Conservation (phyloP, 495 filamentous ascomycete genomes). For the Neurospora cerealis region DNA sequence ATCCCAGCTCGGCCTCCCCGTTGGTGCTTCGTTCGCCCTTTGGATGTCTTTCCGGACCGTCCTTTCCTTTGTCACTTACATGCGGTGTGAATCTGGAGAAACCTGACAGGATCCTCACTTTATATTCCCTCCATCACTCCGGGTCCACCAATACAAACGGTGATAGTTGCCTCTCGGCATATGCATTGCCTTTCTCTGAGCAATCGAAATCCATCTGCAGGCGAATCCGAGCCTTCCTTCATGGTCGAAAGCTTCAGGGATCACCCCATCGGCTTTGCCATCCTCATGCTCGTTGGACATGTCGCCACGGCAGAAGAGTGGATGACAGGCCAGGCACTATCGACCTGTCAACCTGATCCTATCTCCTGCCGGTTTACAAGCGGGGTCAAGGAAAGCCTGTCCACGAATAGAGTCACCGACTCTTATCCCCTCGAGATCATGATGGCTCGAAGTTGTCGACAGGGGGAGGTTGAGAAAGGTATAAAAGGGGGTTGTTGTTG, state of each 20-base stretch:
- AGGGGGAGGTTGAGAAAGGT: slow-evolving; percentile 33
- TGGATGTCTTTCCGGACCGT: slow-evolving; percentile 6
- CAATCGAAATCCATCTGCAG: slow-evolving; percentile 31
- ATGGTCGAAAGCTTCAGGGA: slow-evolving; percentile 24
- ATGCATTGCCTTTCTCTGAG: slow-evolving; percentile 35
- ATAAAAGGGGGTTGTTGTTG: slow-evolving; percentile 51
- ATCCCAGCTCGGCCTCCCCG: slow-evolving; percentile 6
- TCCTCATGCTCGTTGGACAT: slow-evolving; percentile 28
- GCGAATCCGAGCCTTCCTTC: slow-evolving; percentile 28
- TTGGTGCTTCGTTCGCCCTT: slow-evolving; percentile 12
- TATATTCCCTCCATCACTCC: slow-evolving; percentile 10
- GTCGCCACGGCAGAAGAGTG: slow-evolving; percentile 42
- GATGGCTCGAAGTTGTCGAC: slow-evolving; percentile 20
- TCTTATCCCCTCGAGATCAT: slow-evolving; percentile 38
- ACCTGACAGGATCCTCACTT: slow-evolving; percentile 14
- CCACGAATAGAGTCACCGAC: slow-evolving; percentile 37
- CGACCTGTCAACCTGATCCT: slow-evolving; percentile 15
- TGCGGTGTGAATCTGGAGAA: slow-evolving; percentile 7
- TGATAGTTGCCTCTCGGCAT: slow-evolving; percentile 26
- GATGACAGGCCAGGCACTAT: slow-evolving; percentile 28
- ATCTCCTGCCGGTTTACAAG: slow-evolving; percentile 27
- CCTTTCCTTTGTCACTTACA: slow-evolving; percentile 18
- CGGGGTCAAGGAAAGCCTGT: slow-evolving; percentile 32
- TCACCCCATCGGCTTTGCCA: slow-evolving; percentile 26
- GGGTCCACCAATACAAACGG: slow-evolving; percentile 24